phyloP scores from a whole-genome alignment of 345 rosid species.

The Eucalyptus erythrocorys region DNA sequence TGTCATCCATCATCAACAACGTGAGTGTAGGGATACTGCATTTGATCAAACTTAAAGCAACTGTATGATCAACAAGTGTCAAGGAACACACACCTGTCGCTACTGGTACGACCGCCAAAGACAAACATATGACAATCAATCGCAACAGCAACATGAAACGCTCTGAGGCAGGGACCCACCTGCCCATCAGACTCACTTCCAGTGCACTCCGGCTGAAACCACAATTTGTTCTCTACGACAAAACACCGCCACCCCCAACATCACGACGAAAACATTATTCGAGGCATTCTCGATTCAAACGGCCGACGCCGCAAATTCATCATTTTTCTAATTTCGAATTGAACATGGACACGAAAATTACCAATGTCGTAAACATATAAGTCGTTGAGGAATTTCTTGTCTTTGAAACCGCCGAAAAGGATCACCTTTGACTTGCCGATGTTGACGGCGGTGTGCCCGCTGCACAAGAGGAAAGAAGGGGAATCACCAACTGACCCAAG shows the following conservation, averaged over 20 bases:
- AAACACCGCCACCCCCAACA: background rate
- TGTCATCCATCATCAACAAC: background rate
- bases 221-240: slow-evolving; percentile 61
- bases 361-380: slow-evolving; percentile 69
- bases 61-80: background rate
- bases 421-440: slow-evolving; percentile 80
- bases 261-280: background rate
- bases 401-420: slow-evolving; percentile 80
- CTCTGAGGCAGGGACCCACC: slow-evolving; percentile 78
- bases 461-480: slow-evolving; percentile 3
- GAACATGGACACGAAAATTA: slow-evolving; percentile 1
- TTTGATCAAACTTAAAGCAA: background rate
- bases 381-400: slow-evolving; percentile 71
- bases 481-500: background rate
- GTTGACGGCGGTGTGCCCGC: slow-evolving; percentile 79
- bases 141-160: slow-evolving; percentile 87
- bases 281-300: background rate
- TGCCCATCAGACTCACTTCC: slow-evolving; percentile 82
- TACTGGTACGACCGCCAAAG: slow-evolving; percentile 87
- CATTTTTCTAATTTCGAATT: background rate
- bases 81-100: slow-evolving; percentile 41
- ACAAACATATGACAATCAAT: slow-evolving; percentile 95
- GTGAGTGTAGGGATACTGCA: background rate
- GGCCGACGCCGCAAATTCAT: background rate
- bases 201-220: slow-evolving; percentile 90